Evolutionary conservation across 2,329 filamentous ascomycete species (phyloP).

Genomic region (Phialophora chinensis): DNA sequence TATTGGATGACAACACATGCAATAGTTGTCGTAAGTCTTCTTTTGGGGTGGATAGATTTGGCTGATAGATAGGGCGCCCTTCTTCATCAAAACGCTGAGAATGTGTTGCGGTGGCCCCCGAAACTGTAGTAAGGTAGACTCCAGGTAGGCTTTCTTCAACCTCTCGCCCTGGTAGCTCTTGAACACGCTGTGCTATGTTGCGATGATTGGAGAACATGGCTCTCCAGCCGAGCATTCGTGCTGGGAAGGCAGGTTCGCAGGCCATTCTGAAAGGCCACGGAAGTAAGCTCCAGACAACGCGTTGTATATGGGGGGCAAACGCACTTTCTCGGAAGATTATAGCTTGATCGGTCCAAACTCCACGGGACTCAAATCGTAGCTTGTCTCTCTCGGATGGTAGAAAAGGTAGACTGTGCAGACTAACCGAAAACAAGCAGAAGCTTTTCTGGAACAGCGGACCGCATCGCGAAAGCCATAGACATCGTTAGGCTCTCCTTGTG

Average conservation of each 20-base stretch:
- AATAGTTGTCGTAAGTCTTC: neutral
- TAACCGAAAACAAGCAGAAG: too few species aligned
- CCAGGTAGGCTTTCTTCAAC: neutral
- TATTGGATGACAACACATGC: too few species aligned
- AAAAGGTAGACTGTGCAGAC: too few species aligned
- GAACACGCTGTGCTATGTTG: neutral
- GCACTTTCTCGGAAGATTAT: neutral
- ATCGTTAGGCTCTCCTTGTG: neutral
- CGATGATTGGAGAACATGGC: neutral
- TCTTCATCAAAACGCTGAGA: neutral
- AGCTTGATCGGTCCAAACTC: neutral
- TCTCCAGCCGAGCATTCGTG: neutral
- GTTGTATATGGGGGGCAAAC: neutral
- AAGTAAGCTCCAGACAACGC: neutral
- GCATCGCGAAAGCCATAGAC: too few species aligned
- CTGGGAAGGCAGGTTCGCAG: neutral
- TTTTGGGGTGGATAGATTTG: neutral
- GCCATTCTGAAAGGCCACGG: neutral
- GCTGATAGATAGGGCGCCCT: neutral
- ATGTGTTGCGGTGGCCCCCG: neutral
- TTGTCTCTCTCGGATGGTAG: too few species aligned
- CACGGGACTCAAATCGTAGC: too few species aligned
- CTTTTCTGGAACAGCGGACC: too few species aligned
- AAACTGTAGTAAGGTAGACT: neutral
- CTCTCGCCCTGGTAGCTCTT: neutral